A percentile compares a stretch with the other conserved stretches of the same genome.
Conservation (phyloP, 208 protist genomes). For the Leptomonas pyrrhocoris region DNA sequence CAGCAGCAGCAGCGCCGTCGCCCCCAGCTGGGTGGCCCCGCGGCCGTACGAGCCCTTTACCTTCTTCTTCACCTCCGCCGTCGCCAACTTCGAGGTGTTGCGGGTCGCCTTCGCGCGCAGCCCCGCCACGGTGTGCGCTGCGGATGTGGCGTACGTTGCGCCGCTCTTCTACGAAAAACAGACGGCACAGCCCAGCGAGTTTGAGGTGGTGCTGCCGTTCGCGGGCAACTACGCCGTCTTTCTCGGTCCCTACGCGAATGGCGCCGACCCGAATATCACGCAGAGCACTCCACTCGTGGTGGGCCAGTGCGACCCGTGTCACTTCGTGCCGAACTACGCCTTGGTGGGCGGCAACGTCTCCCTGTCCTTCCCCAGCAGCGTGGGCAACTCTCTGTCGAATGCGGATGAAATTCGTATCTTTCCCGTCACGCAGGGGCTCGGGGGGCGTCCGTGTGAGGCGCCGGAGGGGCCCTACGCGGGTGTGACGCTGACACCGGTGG, state of each 20-base stretch:
- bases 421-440: conserved; percentile 49
- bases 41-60: conserved; percentile 78
- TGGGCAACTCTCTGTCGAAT: conserved; percentile 40
- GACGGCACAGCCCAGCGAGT: conserved; percentile 37
- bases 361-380: conserved; percentile 63
- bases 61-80: conserved; percentile 59
- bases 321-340: conserved; percentile 62
- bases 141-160: conserved; percentile 49
- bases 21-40: conserved; percentile 32
- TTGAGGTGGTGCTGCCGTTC: conserved; percentile 51
- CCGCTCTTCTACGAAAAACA: conserved; percentile 53
- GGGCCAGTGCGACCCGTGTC: conserved; percentile 80
- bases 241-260: conserved; percentile 45
- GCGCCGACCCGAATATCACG: conserved; percentile 56
- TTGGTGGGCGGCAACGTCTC: conserved; percentile 50
- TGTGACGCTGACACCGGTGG: conserved; percentile 50
- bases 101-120: conserved; percentile 63
- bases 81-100: conserved; percentile 32
- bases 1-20: conserved; percentile 12
- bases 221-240: conserved; percentile 70
- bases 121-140: conserved; percentile 47
- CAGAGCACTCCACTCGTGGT: conserved; percentile 59
- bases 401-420: conserved; percentile 74
- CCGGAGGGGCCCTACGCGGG: conserved; percentile 60
- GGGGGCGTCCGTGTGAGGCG: conserved; percentile 52